These are phyloP conservation scores for Xylaria telfairii DNA, from an alignment of 495 filamentous ascomycete species.

Conservation along the genomic window DNA sequence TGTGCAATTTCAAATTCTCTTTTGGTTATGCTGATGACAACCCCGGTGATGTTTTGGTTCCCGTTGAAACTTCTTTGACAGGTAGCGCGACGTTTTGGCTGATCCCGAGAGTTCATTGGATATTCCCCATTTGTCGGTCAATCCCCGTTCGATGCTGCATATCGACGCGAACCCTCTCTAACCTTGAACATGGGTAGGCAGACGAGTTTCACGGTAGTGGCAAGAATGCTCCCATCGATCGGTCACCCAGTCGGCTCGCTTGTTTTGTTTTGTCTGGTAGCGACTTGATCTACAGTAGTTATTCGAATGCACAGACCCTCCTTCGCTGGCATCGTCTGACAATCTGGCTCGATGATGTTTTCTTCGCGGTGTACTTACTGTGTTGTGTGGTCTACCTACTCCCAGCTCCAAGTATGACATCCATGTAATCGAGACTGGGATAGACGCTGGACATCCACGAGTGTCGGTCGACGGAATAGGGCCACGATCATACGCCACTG, in stretches of 20 bases:
- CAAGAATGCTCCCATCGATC: background rate
- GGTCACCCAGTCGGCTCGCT: background rate
- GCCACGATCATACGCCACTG: background rate
- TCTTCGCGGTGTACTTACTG: background rate
- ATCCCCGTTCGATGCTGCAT: background rate
- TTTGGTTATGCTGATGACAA: background rate
- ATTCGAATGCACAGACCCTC: background rate
- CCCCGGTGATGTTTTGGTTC: background rate
- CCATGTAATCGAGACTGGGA: background rate
- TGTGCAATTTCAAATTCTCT: background rate
- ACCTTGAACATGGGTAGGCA: too few species aligned
- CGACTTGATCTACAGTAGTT: background rate
- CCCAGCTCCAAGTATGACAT: background rate
- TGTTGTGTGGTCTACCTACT: background rate
- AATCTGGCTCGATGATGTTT: background rate
- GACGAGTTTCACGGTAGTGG: background rate
- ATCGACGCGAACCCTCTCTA: background rate
- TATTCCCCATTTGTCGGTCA: background rate
- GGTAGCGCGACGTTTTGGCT: background rate
- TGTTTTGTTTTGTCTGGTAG: slow-evolving; percentile 1
- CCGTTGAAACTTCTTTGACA: background rate
- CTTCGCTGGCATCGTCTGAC: background rate
- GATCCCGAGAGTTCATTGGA: background rate
- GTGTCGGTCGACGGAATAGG: slow-evolving; percentile 4
- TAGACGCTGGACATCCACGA: background rate